A percentile compares a stretch with the other conserved stretches of the same genome.
Conservation (phyloP, 371 early-diverging fungal species). For the Chytridiales sp. region DNA sequence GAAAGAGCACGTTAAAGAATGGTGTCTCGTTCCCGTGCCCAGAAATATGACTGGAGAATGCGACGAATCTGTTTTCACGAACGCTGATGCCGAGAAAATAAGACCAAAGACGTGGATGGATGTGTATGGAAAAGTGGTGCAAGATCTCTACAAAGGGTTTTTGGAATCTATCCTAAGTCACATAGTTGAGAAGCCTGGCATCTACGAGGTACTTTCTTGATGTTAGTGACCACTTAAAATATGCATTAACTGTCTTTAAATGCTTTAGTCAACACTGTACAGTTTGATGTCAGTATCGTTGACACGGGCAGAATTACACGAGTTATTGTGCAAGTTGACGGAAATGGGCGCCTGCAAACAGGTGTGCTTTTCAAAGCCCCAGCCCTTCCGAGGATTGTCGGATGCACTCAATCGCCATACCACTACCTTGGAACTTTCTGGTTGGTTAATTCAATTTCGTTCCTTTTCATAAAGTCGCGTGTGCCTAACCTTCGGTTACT, state of each 20-base stretch:
- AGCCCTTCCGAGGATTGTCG: constrained; percentile 11
- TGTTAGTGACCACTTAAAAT: constrained; percentile 1
- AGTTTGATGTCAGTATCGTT: constrained; percentile 19
- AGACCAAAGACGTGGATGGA: constrained; percentile 51
- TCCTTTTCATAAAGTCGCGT: neutral
- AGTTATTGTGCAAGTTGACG: constrained; percentile 32
- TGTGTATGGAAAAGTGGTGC: constrained; percentile 43
- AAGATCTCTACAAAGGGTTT: constrained; percentile 39
- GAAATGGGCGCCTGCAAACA: constrained; percentile 26
- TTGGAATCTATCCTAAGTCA: constrained; percentile 44
- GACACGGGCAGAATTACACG: constrained; percentile 35
- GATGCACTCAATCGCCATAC: constrained; percentile 5
- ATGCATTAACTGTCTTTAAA: neutral
- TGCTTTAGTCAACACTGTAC: neutral
- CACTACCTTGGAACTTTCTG: neutral
- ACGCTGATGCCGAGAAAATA: too few species aligned
- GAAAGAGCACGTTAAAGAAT: too few species aligned
- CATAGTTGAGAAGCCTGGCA: constrained; percentile 51
- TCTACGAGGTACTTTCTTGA: constrained; percentile 35
- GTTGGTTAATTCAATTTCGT: constrained; percentile 3
- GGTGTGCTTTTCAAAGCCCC: constrained; percentile 16
- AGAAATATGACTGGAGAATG: too few species aligned
- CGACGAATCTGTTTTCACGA: too few species aligned
- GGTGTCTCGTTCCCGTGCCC: too few species aligned
- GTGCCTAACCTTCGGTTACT: neutral